Percentiles rank a stretch among this genome's conserved stretches.
These are phyloP conservation scores for Royoungia palumana DNA, from an alignment of 768 basidiomycete genomes.

Conservation along the genomic window DNA sequence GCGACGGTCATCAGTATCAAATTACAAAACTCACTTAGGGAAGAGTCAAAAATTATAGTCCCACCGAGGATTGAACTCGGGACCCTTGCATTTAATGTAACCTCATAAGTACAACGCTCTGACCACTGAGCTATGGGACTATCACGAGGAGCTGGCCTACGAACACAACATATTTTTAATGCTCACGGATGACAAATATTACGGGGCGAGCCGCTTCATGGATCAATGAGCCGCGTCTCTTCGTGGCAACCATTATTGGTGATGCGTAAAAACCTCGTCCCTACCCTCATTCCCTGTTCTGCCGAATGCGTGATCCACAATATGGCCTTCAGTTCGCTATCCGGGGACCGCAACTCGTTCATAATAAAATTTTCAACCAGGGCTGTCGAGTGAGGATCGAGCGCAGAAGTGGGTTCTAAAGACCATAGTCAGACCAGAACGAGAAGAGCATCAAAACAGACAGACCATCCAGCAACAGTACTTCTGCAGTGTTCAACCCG, in stretches of 20 bases:
- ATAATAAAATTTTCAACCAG: slow-evolving; percentile 64
- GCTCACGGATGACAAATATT: neutral
- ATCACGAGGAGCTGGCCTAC: neutral
- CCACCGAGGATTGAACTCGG: slow-evolving; percentile 63
- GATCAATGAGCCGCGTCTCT: slow-evolving; percentile 31
- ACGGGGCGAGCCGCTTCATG: slow-evolving; percentile 8
- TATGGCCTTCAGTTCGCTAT: slow-evolving; percentile 61
- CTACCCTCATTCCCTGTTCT: slow-evolving; percentile 73
- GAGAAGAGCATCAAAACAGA: neutral
- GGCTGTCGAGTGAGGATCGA: slow-evolving; percentile 65
- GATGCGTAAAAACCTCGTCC: slow-evolving; percentile 61
- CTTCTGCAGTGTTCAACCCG: slow-evolving; percentile 70
- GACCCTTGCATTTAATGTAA: slow-evolving; percentile 55
- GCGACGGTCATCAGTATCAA: too few species aligned
- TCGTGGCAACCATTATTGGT: slow-evolving; percentile 44
- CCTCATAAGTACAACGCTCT: slow-evolving; percentile 64
- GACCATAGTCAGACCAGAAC: neutral
- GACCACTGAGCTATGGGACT: slow-evolving; percentile 60
- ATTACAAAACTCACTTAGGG: too few species aligned
- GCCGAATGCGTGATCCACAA: slow-evolving; percentile 89
- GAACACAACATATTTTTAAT: neutral
- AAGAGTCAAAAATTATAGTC: slow-evolving; percentile 41
- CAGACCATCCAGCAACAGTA: slow-evolving; percentile 77
- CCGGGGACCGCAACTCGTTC: slow-evolving; percentile 45
- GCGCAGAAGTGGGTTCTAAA: slow-evolving; percentile 85